Percentiles rank a stretch among this genome's conserved stretches.
Conservation (phyloP, 169 alveolate genomes). For the Plasmodium vivax region DNA sequence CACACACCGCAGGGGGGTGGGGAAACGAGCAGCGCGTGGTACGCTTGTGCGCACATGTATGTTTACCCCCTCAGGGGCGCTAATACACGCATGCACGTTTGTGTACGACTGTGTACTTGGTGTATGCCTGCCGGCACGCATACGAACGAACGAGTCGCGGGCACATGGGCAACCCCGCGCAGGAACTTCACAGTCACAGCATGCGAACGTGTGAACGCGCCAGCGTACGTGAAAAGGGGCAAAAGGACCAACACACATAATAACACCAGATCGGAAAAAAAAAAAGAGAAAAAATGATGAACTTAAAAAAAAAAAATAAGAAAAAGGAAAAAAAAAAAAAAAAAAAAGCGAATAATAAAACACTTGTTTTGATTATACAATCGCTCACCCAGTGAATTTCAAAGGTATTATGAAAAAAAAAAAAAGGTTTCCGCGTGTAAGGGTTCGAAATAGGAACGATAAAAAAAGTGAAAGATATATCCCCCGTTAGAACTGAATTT, state of each 20-base stretch:
- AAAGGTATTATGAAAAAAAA: background rate
- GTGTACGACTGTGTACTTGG: background rate
- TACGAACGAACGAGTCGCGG: background rate
- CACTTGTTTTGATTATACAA: background rate
- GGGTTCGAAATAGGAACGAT: background rate
- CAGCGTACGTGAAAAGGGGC: background rate
- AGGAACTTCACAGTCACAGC: background rate
- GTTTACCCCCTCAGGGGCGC: background rate
- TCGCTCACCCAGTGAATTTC: background rate
- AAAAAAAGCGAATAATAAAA: background rate
- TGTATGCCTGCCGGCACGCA: background rate
- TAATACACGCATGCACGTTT: background rate
- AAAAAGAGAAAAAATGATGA: background rate
- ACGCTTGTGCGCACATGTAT: background rate
- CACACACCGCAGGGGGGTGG: background rate
- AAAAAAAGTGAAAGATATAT: background rate
- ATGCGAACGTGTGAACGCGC: background rate
- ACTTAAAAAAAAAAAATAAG: background rate
- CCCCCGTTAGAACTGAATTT: background rate
- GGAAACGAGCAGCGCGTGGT: background rate
- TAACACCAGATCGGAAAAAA: background rate
- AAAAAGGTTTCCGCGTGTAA: background rate
- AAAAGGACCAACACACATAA: background rate
- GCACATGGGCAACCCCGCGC: background rate
- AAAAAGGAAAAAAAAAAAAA: background rate